Percentiles rank a stretch among this genome's conserved stretches.
Evolutionary conservation across 345 rosid genomes (phyloP).

Genomic region (Salix purpurea): DNA sequence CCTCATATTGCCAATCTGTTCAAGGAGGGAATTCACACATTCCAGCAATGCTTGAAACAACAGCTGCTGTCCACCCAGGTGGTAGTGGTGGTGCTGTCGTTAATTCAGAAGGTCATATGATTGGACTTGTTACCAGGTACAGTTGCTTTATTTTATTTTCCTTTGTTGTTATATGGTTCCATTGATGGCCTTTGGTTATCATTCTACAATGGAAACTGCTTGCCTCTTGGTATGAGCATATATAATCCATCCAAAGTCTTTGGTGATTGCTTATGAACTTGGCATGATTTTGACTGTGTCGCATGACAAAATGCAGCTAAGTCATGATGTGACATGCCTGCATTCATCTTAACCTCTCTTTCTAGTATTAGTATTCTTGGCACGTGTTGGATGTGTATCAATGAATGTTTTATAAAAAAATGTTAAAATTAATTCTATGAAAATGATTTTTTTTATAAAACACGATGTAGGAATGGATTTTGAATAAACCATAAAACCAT

Average conservation of each 20-base stretch:
- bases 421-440: too few species aligned
- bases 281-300: neutral
- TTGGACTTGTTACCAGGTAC: conserved; percentile 92
- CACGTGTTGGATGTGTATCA: too few species aligned
- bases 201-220: neutral
- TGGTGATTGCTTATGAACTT: neutral
- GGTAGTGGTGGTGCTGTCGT: conserved; percentile 93
- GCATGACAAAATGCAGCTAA: neutral
- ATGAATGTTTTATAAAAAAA: too few species aligned
- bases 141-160: neutral
- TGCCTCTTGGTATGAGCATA: neutral
- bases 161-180: neutral
- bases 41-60: conserved; percentile 93
- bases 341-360: neutral
- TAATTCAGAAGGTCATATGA: conserved; percentile 69
- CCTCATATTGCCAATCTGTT: conserved; percentile 26
- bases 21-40: conserved; percentile 24
- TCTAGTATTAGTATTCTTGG: neutral
- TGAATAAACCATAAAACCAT: too few species aligned
- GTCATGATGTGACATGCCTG: neutral
- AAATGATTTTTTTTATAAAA: too few species aligned
- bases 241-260: neutral
- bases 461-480: too few species aligned
- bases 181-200: neutral
- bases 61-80: conserved; percentile 95